A percentile compares a stretch with the other conserved stretches of the same genome.
These are phyloP conservation scores for Lactarius tabidus DNA, from an alignment of 768 basidiomycete genomes.

Conservation along the genomic window DNA sequence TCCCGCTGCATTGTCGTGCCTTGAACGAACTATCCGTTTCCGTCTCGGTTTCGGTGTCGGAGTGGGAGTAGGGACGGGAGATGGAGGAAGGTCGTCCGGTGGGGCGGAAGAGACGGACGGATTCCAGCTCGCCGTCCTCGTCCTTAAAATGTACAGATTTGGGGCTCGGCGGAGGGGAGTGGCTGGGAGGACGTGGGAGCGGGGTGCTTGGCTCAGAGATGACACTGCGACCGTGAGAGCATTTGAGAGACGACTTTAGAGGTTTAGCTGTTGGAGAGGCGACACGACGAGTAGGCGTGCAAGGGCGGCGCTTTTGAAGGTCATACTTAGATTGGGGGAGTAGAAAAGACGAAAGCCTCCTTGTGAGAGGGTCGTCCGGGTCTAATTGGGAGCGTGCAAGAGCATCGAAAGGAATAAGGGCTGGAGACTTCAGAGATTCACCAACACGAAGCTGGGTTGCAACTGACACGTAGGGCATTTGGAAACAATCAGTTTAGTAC, in stretches of 20 bases:
- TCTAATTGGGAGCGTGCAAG: not conserved
- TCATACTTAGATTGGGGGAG: not conserved
- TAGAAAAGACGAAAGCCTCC: not conserved
- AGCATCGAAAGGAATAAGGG: not conserved
- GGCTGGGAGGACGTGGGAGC: not conserved
- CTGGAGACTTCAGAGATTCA: not conserved
- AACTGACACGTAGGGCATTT: conserved; percentile 15
- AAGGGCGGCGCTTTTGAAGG: not conserved
- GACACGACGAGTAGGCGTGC: not conserved
- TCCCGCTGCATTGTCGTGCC: no score
- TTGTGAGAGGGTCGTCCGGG: not conserved
- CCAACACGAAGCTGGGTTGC: not conserved
- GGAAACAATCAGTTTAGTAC: not conserved
- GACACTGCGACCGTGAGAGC: not conserved
- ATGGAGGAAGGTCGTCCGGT: conserved; percentile 9
- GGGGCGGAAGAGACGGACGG: conserved; percentile 3
- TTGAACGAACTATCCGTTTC: not conserved
- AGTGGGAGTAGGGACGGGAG: not conserved
- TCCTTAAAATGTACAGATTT: conserved; percentile 14
- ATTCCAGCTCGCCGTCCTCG: not conserved
- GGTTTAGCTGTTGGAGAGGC: not conserved
- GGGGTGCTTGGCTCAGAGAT: no score
- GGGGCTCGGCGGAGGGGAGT: not conserved
- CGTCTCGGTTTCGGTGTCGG: conserved; percentile 11
- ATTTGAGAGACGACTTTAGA: conserved; percentile 7